Evolutionary conservation across 495 filamentous ascomycete genomes (phyloP).

Genomic region (Xanthoparmelia taractica): DNA sequence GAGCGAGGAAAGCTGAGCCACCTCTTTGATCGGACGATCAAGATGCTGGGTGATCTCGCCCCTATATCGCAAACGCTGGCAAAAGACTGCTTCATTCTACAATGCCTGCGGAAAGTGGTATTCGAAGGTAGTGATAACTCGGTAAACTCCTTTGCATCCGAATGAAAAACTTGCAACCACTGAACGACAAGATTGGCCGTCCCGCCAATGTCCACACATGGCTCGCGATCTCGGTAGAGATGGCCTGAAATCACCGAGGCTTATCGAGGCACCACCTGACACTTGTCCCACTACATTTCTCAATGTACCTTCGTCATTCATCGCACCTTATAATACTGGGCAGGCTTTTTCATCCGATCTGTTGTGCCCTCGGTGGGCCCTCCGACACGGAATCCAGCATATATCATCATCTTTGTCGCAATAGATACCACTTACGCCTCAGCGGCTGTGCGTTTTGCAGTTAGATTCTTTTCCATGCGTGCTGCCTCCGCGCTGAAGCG

Average conservation of each 20-base stretch:
- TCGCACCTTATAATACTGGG: background rate
- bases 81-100: conserved; percentile 59
- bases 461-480: background rate
- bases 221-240: background rate
- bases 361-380: conserved; percentile 15
- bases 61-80: conserved; percentile 59
- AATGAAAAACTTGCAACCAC: background rate
- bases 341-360: conserved; percentile 3
- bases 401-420: conserved; percentile 5
- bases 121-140: conserved; percentile 19
- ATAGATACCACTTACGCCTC: conserved; percentile 5
- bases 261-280: background rate
- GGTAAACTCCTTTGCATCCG: conserved; percentile 12
- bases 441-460: background rate
- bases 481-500: background rate
- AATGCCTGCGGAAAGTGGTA: conserved; percentile 23
- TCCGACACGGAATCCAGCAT: background rate
- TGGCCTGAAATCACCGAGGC: background rate
- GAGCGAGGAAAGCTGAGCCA: conserved; percentile 38
- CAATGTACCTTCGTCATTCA: background rate
- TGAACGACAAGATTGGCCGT: background rate
- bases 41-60: conserved; percentile 53
- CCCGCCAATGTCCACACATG: background rate
- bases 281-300: background rate
- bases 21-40: conserved; percentile 56